phyloP scores from a whole-genome alignment of 495 filamentous ascomycete species.

The Hyaloscypha bicolor region DNA sequence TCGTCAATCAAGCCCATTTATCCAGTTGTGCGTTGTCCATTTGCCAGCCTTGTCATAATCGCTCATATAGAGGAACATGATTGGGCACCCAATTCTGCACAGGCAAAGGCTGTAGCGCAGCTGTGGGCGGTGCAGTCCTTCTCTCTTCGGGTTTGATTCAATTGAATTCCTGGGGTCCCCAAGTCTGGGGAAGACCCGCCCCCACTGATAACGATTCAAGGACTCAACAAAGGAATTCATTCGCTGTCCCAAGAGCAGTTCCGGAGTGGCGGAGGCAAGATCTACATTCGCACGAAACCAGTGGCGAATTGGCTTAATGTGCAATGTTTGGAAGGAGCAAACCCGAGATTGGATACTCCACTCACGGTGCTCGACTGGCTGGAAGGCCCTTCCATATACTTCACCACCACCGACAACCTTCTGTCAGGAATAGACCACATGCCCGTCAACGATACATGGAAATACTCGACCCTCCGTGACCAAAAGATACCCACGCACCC shows the following conservation, averaged over 20 bases:
- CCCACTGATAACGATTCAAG: too few species aligned
- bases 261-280: not conserved
- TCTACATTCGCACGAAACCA: constrained; percentile 1
- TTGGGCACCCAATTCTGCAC: too few species aligned
- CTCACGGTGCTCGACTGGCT: constrained; percentile 5
- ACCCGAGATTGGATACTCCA: not conserved
- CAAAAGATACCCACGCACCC: not conserved
- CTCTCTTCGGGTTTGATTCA: too few species aligned
- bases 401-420: constrained; percentile 4
- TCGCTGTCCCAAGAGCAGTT: too few species aligned
- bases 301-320: not conserved
- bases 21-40: not conserved
- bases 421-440: constrained; percentile 8
- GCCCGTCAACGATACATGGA: constrained; percentile 9
- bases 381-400: constrained; percentile 6
- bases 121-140: too few species aligned
- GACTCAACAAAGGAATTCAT: too few species aligned
- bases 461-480: not conserved
- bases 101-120: too few species aligned
- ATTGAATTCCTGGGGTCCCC: too few species aligned
- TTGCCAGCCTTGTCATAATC: too few species aligned
- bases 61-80: too few species aligned
- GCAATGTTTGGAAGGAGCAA: constrained; percentile 8
- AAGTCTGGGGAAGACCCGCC: too few species aligned
- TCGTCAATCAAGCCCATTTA: too few species aligned